Percentiles rank a stretch among this genome's conserved stretches.
phyloP scores from a whole-genome alignment of 176 grass and related monocot genomes.

The Chloris gayana region DNA sequence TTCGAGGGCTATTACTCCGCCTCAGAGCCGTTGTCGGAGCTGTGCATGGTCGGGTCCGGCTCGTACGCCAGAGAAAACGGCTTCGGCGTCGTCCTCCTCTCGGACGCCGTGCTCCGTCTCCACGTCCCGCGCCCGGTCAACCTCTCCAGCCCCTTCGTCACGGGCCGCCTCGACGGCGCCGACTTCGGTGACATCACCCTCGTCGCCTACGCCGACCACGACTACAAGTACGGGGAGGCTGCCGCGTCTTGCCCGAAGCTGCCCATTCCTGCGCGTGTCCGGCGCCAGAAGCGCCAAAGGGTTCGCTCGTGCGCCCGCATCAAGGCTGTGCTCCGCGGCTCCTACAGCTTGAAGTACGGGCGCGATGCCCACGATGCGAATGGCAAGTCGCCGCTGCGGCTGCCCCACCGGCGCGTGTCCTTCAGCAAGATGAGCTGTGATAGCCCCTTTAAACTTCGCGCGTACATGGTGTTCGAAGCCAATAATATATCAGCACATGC shows the following conservation, averaged over 20 bases:
- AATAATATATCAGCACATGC: background rate
- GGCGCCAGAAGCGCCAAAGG: no score
- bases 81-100: conserved; percentile 17
- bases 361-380: background rate
- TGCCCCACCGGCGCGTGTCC: conserved; percentile 20
- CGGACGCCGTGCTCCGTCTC: conserved; percentile 16
- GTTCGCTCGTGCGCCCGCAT: background rate
- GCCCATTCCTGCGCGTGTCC: background rate
- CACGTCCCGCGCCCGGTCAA: background rate
- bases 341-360: background rate
- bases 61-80: conserved; percentile 14
- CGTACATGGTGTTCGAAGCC: conserved; percentile 35
- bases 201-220: conserved; percentile 12
- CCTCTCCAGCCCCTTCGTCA: conserved; percentile 18
- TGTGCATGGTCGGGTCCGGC: conserved; percentile 32
- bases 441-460: conserved; percentile 21
- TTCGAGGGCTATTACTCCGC: conserved; percentile 11
- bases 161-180: background rate
- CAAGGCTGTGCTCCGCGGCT: conserved; percentile 8
- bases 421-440: conserved; percentile 44
- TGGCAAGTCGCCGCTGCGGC: background rate
- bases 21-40: background rate
- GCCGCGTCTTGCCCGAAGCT: background rate
- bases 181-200: background rate
- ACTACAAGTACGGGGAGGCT: background rate